Conservation (phyloP, 805 yeast species). For the Debaryomyces maramus region DNA sequence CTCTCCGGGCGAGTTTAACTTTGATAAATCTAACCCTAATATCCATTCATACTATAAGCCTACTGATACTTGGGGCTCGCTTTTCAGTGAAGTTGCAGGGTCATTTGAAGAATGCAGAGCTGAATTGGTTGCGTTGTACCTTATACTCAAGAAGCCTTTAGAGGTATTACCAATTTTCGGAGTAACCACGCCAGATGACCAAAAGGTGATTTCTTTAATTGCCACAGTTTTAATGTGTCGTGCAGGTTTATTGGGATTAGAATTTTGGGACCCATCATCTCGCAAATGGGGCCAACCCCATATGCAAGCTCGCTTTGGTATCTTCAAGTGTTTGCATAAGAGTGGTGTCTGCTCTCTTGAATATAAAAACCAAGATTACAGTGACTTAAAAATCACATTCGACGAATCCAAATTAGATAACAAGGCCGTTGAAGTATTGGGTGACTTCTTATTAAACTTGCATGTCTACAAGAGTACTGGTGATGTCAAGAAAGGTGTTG, state of each 20-base stretch:
- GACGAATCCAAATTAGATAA: slow-evolving; percentile 64
- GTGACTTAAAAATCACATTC: slow-evolving; percentile 60
- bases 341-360: slow-evolving; percentile 64
- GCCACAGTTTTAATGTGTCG: slow-evolving; percentile 83
- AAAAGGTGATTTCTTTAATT: slow-evolving; percentile 61
- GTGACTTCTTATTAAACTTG: slow-evolving; percentile 66
- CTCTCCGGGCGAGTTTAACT: slow-evolving; percentile 66
- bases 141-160: slow-evolving; percentile 61
- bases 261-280: slow-evolving; percentile 82
- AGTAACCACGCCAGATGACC: slow-evolving; percentile 53
- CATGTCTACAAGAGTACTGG: slow-evolving; percentile 82
- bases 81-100: slow-evolving; percentile 80
- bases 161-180: slow-evolving; percentile 74
- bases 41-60: slow-evolving; percentile 68
- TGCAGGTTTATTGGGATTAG: slow-evolving; percentile 81
- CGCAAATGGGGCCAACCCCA: slow-evolving; percentile 94
- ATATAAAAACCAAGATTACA: slow-evolving; percentile 45
- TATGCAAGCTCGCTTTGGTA: slow-evolving; percentile 89
- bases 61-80: slow-evolving; percentile 89
- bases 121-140: slow-evolving; percentile 81
- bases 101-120: slow-evolving; percentile 94
- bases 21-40: slow-evolving; percentile 65
- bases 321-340: slow-evolving; percentile 69
- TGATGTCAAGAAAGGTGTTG: slow-evolving; percentile 62
- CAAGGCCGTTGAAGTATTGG: slow-evolving; percentile 72